Conservation (phyloP, 306 rosid genomes). For the Prunus fruticosa region DNA sequence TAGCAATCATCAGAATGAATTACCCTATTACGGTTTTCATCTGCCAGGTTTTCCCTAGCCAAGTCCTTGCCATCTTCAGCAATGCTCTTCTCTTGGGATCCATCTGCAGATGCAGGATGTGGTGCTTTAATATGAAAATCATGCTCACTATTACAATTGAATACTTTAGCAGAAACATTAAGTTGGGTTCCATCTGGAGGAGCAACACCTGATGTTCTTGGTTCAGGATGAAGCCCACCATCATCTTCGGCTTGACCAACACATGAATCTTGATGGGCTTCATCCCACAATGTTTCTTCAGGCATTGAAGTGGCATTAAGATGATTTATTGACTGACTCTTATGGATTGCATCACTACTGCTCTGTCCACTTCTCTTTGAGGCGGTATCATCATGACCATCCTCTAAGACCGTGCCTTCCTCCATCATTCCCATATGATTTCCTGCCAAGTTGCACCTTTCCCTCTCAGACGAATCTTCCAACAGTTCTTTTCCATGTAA, state of each 20-base stretch:
- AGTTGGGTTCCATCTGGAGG: slow-evolving; percentile 12
- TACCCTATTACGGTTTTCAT: not conserved
- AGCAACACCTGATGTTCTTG: slow-evolving; percentile 19
- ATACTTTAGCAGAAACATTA: slow-evolving; percentile 7
- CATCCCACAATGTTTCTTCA: slow-evolving; percentile 14
- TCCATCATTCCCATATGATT: not conserved
- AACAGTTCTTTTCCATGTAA: slow-evolving; percentile 23
- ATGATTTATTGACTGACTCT: slow-evolving; percentile 22
- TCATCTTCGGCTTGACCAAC: slow-evolving; percentile 12
- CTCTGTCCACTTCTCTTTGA: slow-evolving; percentile 28
- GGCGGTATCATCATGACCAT: slow-evolving; percentile 14
- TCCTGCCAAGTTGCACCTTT: slow-evolving; percentile 22
- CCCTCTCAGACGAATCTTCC: slow-evolving; percentile 31
- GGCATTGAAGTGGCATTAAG: slow-evolving; percentile 12
- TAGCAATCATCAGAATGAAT: slow-evolving; percentile 28
- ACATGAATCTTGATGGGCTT: not conserved
- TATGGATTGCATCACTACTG: slow-evolving; percentile 15
- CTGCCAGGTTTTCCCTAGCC: not conserved
- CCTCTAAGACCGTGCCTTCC: slow-evolving; percentile 28
- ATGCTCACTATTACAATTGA: slow-evolving; percentile 18
- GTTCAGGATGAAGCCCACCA: slow-evolving; percentile 19
- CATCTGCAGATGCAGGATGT: slow-evolving; percentile 18
- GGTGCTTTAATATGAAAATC: slow-evolving; percentile 27
- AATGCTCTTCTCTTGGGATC: slow-evolving; percentile 15
- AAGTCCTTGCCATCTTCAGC: slow-evolving; percentile 5